These are phyloP conservation scores for Mortierella sp. DNA, from an alignment of 371 early-diverging fungal genomes.

Conservation along the genomic window DNA sequence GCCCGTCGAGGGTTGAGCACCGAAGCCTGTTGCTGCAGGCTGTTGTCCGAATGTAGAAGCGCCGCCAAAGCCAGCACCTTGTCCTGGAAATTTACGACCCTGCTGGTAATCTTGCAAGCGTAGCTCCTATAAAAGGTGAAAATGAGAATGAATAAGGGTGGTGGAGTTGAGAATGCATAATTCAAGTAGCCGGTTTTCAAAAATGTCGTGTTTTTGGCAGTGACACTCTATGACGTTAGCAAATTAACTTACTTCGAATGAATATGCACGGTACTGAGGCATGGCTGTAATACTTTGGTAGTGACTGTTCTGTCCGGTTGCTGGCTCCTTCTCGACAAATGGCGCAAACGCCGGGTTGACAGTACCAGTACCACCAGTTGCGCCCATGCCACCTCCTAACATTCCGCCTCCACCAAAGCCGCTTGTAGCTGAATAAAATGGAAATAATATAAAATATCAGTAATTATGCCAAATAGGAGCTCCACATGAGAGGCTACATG, in stretches of 20 bases:
- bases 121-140: constrained; percentile 73
- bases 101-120: constrained; percentile 91
- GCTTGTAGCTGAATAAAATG: constrained; percentile 37
- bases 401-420: constrained; percentile 69
- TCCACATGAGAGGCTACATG: background rate
- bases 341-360: constrained; percentile 80
- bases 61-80: constrained; percentile 55
- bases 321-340: constrained; percentile 75
- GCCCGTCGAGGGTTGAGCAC: constrained; percentile 48
- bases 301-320: constrained; percentile 68
- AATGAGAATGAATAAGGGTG: background rate
- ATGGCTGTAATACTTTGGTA: constrained; percentile 91
- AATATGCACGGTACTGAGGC: constrained; percentile 88
- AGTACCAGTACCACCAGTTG: constrained; percentile 70
- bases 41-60: constrained; percentile 44
- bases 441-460: constrained; percentile 37
- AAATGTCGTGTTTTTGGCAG: background rate
- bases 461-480: background rate
- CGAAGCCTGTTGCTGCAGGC: constrained; percentile 56
- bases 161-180: background rate
- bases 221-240: too few relatives aligned
- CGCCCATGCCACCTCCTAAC: constrained; percentile 61
- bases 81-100: constrained; percentile 78
- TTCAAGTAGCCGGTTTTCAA: background rate
- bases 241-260: constrained; percentile 73